phyloP scores from a whole-genome alignment of 768 basidiomycete species.

The Auriscalpium orientale region DNA sequence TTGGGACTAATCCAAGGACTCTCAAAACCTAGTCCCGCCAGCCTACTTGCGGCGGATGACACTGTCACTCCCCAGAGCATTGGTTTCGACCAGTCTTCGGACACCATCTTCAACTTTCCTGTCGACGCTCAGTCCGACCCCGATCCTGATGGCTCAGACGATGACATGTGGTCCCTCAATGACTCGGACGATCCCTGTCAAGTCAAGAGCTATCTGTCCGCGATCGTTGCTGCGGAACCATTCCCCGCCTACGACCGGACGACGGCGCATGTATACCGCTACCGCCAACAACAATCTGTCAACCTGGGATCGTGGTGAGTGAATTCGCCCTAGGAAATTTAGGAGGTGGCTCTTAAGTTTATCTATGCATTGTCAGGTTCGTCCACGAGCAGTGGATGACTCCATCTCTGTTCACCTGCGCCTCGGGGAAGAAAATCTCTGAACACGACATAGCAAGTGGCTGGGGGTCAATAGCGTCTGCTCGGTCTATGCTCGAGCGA shows the following conservation, averaged over 20 bases:
- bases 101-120: too few species aligned
- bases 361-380: constrained; percentile 36
- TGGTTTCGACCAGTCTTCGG: too few species aligned
- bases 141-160: too few species aligned
- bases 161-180: too few species aligned
- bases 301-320: constrained; percentile 58
- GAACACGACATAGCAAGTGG: constrained; percentile 65
- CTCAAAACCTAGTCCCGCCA: neutral
- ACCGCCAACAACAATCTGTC: constrained; percentile 55
- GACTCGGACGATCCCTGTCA: constrained; percentile 8
- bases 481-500: constrained; percentile 46
- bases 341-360: neutral
- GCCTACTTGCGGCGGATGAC: too few species aligned
- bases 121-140: too few species aligned
- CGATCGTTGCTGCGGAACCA: constrained; percentile 21
- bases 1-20: neutral
- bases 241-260: constrained; percentile 44
- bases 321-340: neutral
- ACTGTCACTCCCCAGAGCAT: too few species aligned
- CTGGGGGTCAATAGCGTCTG: constrained; percentile 38
- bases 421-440: constrained; percentile 39
- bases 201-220: constrained; percentile 16
- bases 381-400: constrained; percentile 74
- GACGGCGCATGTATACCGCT: constrained; percentile 47
- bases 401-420: constrained; percentile 55